A percentile compares a stretch with the other conserved stretches of the same genome.
Conservation (phyloP, 148 eudicot genomes). For the Camellia lanceoleosa region DNA sequence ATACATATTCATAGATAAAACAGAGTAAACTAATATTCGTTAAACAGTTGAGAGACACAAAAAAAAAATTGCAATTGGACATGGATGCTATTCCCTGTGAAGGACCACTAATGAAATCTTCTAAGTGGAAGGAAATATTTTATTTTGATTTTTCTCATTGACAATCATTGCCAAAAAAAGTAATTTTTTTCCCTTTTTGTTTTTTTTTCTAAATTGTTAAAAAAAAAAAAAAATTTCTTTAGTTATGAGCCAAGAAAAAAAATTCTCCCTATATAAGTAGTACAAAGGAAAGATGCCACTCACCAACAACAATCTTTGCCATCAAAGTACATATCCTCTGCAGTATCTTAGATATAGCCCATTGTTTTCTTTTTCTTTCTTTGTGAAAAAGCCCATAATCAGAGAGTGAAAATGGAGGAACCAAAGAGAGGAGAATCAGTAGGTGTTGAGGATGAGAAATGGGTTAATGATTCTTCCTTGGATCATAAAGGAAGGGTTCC, state of each 20-base stretch:
- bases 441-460: slow-evolving; percentile 38
- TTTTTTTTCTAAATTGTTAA: neutral
- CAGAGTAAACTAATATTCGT: too few relatives aligned
- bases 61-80: neutral
- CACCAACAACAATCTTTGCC: neutral
- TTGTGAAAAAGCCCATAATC: neutral
- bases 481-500: slow-evolving; percentile 74
- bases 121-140: neutral
- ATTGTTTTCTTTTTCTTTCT: neutral
- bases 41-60: too few relatives aligned
- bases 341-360: neutral
- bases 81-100: slow-evolving; percentile 1
- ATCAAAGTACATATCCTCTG: neutral
- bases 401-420: slow-evolving; percentile 25
- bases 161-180: neutral
- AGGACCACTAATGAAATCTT: slow-evolving; percentile 4
- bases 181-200: neutral
- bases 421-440: slow-evolving; percentile 16
- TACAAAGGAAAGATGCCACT: slow-evolving; percentile 14
- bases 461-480: slow-evolving; percentile 71
- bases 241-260: neutral
- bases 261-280: slow-evolving; percentile 20
- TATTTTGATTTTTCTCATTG: neutral
- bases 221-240: too few relatives aligned
- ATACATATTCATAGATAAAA: too few relatives aligned